These are phyloP conservation scores for Tetraselmis chui DNA, from an alignment of 139 green algal species.

Conservation along the genomic window DNA sequence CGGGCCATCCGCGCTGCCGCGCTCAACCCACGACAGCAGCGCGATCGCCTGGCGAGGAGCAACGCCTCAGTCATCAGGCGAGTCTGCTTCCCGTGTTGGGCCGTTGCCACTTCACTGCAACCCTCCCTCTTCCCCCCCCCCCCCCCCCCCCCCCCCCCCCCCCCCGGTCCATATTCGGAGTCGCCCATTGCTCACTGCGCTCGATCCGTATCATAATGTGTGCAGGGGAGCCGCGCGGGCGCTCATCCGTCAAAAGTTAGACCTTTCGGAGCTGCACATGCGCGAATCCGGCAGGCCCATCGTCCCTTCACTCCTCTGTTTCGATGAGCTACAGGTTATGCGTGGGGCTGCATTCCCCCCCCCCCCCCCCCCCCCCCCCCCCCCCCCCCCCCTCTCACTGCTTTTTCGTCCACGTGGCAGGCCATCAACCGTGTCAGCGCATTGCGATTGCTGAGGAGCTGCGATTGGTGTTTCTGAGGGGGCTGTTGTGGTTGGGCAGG, in stretches of 20 bases:
- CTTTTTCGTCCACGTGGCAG: constrained; percentile 1
- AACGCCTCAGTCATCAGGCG: neutral
- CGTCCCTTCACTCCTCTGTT: constrained; percentile 50
- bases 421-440: too few species aligned
- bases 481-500: too few species aligned
- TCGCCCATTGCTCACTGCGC: too few species aligned
- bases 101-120: too few species aligned
- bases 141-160: too few species aligned
- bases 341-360: neutral
- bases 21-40: neutral
- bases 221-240: neutral
- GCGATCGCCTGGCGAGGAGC: neutral
- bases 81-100: too few species aligned
- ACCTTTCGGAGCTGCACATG: neutral
- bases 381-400: neutral
- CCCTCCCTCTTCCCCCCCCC: too few species aligned
- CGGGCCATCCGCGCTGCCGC: neutral
- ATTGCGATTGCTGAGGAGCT: too few species aligned
- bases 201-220: too few species aligned
- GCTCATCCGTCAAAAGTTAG: neutral
- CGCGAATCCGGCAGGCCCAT: neutral
- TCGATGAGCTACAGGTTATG: constrained; percentile 80
- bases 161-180: too few species aligned
- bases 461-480: too few species aligned
- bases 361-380: neutral